These are phyloP conservation scores for Suhomyces yuchorum DNA, from an alignment of 1,139 yeast genomes.

Conservation along the genomic window DNA sequence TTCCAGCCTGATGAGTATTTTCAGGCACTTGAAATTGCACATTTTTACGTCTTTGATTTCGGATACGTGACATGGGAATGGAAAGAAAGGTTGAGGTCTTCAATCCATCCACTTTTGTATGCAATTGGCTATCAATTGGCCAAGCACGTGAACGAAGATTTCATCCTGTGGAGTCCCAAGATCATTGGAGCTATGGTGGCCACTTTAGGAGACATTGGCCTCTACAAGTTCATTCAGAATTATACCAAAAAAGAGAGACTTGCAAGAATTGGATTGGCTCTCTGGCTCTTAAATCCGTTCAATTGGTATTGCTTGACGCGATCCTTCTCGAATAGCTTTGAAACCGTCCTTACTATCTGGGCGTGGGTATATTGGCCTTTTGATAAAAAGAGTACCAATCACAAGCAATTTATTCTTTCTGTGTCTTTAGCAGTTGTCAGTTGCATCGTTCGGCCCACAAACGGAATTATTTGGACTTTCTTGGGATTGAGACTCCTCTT, in stretches of 20 bases:
- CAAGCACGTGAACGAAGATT: conserved; percentile 14
- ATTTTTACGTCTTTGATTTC: conserved; percentile 66
- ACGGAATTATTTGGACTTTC: conserved; percentile 69
- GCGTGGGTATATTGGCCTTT: conserved; percentile 80
- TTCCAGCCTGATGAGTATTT: conserved; percentile 97
- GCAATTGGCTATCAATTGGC: conserved; percentile 40
- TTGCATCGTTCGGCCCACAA: conserved; percentile 82
- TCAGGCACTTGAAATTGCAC: conserved; percentile 94
- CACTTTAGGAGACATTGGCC: conserved; percentile 66
- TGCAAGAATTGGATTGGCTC: conserved; percentile 48
- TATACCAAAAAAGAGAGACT: conserved; percentile 37
- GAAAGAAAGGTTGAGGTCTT: conserved; percentile 72
- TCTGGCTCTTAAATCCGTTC: conserved; percentile 73
- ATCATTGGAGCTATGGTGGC: conserved; percentile 70
- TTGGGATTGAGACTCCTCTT: conserved; percentile 48
- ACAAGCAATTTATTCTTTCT: conserved; percentile 14
- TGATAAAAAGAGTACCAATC: conserved; percentile 27
- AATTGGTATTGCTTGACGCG: conserved; percentile 82
- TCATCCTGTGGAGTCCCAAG: conserved; percentile 51
- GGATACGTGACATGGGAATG: conserved; percentile 97
- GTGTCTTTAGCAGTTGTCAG: conserved; percentile 53
- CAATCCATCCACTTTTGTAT: conserved; percentile 77
- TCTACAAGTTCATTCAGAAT: conserved; percentile 50
- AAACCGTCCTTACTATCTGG: conserved; percentile 68
- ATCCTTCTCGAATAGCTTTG: conserved; percentile 84